Evolutionary conservation across 768 basidiomycete species (phyloP).

Genomic region (Mrakia gelida): DNA sequence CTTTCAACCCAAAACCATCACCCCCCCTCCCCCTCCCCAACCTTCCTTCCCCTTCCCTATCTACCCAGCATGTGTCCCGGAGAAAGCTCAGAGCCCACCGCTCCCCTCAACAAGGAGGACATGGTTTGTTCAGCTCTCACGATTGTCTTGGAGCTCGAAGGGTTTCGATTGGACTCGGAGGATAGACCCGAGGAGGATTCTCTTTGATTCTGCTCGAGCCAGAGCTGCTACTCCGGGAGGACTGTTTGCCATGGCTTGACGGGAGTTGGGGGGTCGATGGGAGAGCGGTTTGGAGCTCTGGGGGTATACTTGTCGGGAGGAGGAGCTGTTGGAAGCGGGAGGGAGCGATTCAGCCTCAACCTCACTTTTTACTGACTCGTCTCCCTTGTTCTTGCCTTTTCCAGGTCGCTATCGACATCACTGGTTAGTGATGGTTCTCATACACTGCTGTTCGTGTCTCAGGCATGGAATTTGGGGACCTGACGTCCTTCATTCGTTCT

Average conservation of each 20-base stretch:
- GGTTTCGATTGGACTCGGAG: too few species aligned
- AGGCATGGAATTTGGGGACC: neutral
- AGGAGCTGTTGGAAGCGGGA: too few species aligned
- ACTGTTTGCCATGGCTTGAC: too few species aligned
- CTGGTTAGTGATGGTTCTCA: neutral
- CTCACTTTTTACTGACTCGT: constrained; percentile 3
- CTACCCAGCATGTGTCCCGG: constrained; percentile 19
- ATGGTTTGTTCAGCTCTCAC: neutral
- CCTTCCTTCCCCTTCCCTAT: neutral
- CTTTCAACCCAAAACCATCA: neutral
- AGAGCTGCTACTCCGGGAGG: too few species aligned
- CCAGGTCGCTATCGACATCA: constrained; percentile 20
- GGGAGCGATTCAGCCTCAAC: neutral
- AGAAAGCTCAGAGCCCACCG: constrained; percentile 11
- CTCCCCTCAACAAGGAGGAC: constrained; percentile 9
- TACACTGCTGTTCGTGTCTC: too few species aligned
- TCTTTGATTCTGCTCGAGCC: too few species aligned
- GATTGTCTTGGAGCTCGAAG: too few species aligned
- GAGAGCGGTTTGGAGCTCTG: too few species aligned
- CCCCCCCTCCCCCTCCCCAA: neutral
- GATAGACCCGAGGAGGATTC: too few species aligned
- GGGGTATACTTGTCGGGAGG: too few species aligned
- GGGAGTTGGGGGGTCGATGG: too few species aligned
- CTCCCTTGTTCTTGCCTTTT: neutral
- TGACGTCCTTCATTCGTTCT: neutral